Evolutionary conservation across 805 yeast genomes (phyloP), one percentile per base, ranked within the genome.

Genomic region (Cyberlindnera mississippiensis): DNA sequence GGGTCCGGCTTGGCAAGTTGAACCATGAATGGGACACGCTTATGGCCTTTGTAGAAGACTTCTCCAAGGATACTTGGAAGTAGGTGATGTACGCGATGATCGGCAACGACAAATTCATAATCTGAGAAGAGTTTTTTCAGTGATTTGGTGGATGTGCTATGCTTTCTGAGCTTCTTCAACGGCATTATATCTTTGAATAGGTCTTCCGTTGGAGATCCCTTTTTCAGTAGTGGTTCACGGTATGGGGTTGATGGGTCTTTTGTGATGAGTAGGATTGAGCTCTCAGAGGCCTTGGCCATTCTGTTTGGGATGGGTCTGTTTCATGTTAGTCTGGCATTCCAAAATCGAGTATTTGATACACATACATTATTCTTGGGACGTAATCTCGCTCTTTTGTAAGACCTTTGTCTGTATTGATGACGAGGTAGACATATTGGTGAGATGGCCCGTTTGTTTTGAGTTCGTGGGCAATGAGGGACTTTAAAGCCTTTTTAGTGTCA

Each of bases 181-280:
- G 53, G 53, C 45, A 46, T 40, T 19, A 49, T 49, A 11, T 46
- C 50, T 22, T 44, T 45, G 41, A 49, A 41, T 31, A 46, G 30
- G 28, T 49, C 53, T 35, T 53, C 55, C 5, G 47, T 45, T 4
- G 52, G 48, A 4, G 53, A 46, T 2, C 49, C 49, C 15, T 44
- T 38, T 33, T 44, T 64, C 6, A 69, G 66, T 5, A 85, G 57
- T 4, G 71, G 68, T 10, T 66, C 67, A 28, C 79, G 67, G 52
- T 78, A 85, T 6, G 70, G 67, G 4, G 74, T 66, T 5, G 82
- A 75, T 1, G 91, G 90, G 55, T 86, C 93, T 49, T 82, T 85
- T 8, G 91, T 82, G 12, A 87, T 71, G 15, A 87, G 66, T 4
- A 85, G 57, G 5, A 84, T 71, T 17, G 77, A 65, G 37, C 73